Evolutionary conservation across 371 early-diverging fungal genomes (phyloP).

Genomic region (Cokeromyces recurvatus): DNA sequence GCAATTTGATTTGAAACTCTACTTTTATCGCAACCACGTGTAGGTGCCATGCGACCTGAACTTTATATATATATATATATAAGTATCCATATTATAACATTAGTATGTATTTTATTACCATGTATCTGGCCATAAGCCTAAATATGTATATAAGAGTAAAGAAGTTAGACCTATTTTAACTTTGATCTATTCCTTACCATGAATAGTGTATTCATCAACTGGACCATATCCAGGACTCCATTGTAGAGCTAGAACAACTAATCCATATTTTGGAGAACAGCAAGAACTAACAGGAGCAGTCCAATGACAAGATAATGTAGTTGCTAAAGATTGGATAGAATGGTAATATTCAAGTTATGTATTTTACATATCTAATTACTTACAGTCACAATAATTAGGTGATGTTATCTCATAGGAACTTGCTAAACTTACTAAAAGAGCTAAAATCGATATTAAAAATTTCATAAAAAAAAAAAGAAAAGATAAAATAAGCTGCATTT

Average conservation of each 20-base stretch:
- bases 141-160: not conserved
- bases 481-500: too few species aligned
- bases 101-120: slow-evolving; percentile 35
- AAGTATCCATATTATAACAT: not conserved
- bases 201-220: slow-evolving; percentile 13
- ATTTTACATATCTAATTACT: too few species aligned
- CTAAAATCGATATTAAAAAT: too few species aligned
- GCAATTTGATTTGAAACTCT: slow-evolving; percentile 52
- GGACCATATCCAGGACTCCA: slow-evolving; percentile 21
- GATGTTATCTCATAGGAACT: too few species aligned
- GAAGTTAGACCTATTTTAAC: too few species aligned
- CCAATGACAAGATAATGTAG: slow-evolving; percentile 8
- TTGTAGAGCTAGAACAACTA: slow-evolving; percentile 42
- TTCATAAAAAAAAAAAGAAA: too few species aligned
- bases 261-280: slow-evolving; percentile 46
- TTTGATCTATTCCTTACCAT: not conserved
- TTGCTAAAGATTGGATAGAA: too few species aligned
- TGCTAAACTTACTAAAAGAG: too few species aligned
- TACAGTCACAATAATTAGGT: too few species aligned
- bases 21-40: slow-evolving; percentile 60
- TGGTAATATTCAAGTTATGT: too few species aligned
- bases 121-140: slow-evolving; percentile 78
- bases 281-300: slow-evolving; percentile 24
- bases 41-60: slow-evolving; percentile 52
- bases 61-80: not conserved